Base-by-base conservation (phyloP, 345 rosid species). In the Corchorus capsularis region DNA sequence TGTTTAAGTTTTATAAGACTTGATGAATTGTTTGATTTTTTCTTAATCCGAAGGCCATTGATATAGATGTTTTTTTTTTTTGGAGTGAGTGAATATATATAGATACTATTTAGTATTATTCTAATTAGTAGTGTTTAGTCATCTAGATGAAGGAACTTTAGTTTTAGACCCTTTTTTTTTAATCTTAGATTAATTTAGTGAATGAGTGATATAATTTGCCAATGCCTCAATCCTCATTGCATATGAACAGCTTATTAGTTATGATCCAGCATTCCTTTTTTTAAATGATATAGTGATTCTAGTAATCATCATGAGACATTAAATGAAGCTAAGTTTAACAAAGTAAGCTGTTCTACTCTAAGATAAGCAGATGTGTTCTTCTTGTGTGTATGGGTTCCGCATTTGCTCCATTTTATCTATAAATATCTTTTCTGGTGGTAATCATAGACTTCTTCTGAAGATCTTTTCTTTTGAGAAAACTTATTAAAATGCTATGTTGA, bases 401-500 rank as follows among this genome's bases (percentile, higher is more conserved):
- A 39, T 39, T 39, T 27, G 27, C 10, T 45, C 47, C 46, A 2
- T 4, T 12, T 57, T 10, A 22, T 20, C 32, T 20, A 56, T 3
- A 34, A 62, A 15, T 27, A n/a, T n/a, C n/a, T n/a, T n/a, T n/a
- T 46, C 54, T 0, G n/a, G 54, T 47, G 7, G 27, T 27, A 14
- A 17, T 67, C 10, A 3, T 47, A 14, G 32, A 22, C 71, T 52
- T 34, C 52, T 69, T 47, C 22, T 47, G 17, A 27, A n/a, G 45
- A 22, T 66, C 71, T 20, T 64, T 41, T 14, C 0, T 5, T 7
- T 39, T 9, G 19, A 39, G 4, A n/a, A 39, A 39, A 64, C 49
- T 64, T 64, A 20, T 65, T 7, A n/a, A 65, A 49, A 27, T 43
- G 16, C 69, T 65, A 43, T 41, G 49, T 53, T 73, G 32, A 20